Evolutionary conservation across 257 asterid species (phyloP), one percentile per base, ranked within the genome.

Genomic region (Jacaranda mimosifolia): DNA sequence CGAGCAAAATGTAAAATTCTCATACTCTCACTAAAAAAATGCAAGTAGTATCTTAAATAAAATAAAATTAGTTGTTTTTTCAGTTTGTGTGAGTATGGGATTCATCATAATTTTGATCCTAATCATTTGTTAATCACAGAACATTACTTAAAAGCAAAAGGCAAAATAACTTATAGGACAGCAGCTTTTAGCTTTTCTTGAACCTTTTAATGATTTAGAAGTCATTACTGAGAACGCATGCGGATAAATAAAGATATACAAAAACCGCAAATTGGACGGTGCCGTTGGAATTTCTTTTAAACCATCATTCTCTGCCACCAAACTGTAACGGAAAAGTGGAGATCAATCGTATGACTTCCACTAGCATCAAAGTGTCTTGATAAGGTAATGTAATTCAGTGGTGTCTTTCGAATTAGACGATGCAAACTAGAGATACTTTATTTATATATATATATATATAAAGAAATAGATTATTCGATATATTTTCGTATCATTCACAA

Each of bases 291-390:
- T 5, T 13, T 9, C 51, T 64, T 39, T 7, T 5, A 63, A 11
- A 53, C n/a, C n/a, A 49, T 45, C 65, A 9, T 18, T 75, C 64
- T 75, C 38, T 35, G 57, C 70, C 70, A 68, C 62, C 70, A 77
- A 55, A 76, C 74, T 76, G 8, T 18, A 69, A 51, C 73, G 52
- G 19, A 48, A 80, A 68, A 72, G 69, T 68, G 57, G 19, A 79
- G 72, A 17, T 32, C 63, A 79, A 45, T 70, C 79, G 72, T 48
- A 62, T 68, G 75, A 55, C 74, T 55, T 60, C 76, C 81, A 75
- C 81, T 70, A n/a, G 5, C 76, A 57, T 58, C 11, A n/a, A 17
- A 15, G 5, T 7, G 3, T 11, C 21, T 68, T 45, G 4, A 43
- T 42, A 1, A 38, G 0, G 2, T 38, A 12, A 1, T 26, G 32